Evolutionary conservation across 2,329 filamentous ascomycete species (phyloP), one percentile per base, ranked within the genome.

Genomic region (Stachybotrys echinatus): DNA sequence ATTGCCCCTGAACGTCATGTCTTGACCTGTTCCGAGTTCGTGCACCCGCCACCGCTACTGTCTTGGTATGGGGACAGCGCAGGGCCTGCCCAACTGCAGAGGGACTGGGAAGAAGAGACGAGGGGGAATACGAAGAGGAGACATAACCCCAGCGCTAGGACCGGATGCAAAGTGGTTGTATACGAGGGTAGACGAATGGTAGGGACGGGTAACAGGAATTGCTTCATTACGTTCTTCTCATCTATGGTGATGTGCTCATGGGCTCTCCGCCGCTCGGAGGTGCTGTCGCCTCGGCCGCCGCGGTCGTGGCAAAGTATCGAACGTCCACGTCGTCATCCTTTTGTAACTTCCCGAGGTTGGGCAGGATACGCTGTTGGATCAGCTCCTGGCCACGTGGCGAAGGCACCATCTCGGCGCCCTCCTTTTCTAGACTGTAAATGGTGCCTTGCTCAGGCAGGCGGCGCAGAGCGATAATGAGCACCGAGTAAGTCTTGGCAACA

Each of bases 321-420:
- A 99, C 94, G 73, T 99, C 94, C 60, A 97, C 92, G 73, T 99
- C 94, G 58, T 95, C 89, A 67, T 99, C 94, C 74, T 92, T 88
- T 76, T 96, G 92, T 63, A 99, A 79, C 77, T 96, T 96, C 76
- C 92, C 88, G 60, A 99, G 74, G 66, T 90, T 92, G 22, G 92
- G 92, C 64, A 96, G 73, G 65, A 97, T 86, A 64, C 89, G 86
- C 70, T 89, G 83, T 68, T 90, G 85, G 64, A 96, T 94, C 57
- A 96, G 78, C 62, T 92, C 85, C 61, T 85, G 81, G 48, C 87
- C 88, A 61, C 82, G 81, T 42, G 85, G 79, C 51, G 89, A 91
- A 19, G 89, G 81, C 60, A 73, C 71, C 54, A 74, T 74, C 63
- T 79, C 72, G 53, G 71, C 71, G 51, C 84, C 87, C 23, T 87